Evolutionary conservation across 441 rosid genomes (phyloP), one percentile per base, ranked within the genome.

Genomic region (Populus hybrid): DNA sequence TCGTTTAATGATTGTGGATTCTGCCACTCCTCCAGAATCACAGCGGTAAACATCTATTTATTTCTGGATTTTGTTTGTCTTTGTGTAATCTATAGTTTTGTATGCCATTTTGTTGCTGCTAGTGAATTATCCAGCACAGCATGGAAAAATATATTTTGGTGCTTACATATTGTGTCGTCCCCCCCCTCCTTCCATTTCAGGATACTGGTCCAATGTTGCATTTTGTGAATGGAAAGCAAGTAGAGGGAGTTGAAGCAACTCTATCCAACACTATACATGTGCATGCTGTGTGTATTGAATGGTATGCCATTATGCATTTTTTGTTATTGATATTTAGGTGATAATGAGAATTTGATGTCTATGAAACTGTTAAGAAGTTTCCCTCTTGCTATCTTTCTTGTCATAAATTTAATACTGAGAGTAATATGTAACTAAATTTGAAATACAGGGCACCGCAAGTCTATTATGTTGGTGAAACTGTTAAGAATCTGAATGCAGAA

Each of bases 381-480:
- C 61, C 50, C 4, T 32, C 4, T 67, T 35, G 21, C 42, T 38
- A 26, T 14, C 35, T 67, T 42, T 63, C 38, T 12, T 16, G 40
- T 69, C n/a, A 4, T 24, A 75, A 21, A 10, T 32, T 74, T 46
- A 32, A 53, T 53, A 18, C 32, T 36, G 26, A 64, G 38, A 61
- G 46, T 23, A 67, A 40, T 21, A 6, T 4, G 10, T 81, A 30
- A 74, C 70, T 34, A 50, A 28, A 21, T 42, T 70, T 74, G 36
- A 67, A 76, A 53, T 83, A 81, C 84, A 93, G 97, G 99, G 96
- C 98, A 71, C 98, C 98, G 0, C 89, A 87, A 82, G 96, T 87
- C 26, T 95, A 89, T 85, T 92, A 74, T 82, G 91, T 28, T 36
- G 93, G 79, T 68, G 95, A 88, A 26, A 78, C 78, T 57, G 84